A percentile compares a stretch with the other conserved stretches of the same genome.
Conservation (phyloP, 1,139 yeast genomes). For the Lodderomyces pseudojiufengensis region DNA sequence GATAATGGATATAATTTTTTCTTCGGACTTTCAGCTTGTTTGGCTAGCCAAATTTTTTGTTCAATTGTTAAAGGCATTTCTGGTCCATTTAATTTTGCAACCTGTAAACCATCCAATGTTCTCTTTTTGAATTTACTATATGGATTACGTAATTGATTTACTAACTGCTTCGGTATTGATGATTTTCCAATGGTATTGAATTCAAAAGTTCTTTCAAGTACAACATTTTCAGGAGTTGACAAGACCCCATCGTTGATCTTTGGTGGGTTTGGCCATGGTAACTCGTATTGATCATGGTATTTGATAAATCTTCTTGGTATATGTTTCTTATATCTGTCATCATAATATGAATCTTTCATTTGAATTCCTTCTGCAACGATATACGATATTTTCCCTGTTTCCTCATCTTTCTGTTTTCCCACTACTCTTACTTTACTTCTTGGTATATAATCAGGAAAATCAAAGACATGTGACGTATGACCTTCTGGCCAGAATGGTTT, state of each 20-base stretch:
- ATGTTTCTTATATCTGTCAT: slow-evolving; percentile 67
- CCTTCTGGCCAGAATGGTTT: slow-evolving; percentile 70
- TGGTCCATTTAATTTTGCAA: slow-evolving; percentile 63
- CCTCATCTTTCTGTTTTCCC: slow-evolving; percentile 64
- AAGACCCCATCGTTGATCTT: slow-evolving; percentile 53
- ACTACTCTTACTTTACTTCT: slow-evolving; percentile 53
- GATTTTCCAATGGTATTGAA: slow-evolving; percentile 63
- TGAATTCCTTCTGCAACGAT: slow-evolving; percentile 77
- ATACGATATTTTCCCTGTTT: slow-evolving; percentile 50
- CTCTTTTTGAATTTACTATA: slow-evolving; percentile 57
- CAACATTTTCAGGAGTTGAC: slow-evolving; percentile 57
- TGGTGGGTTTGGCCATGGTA: slow-evolving; percentile 92
- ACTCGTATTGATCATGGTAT: slow-evolving; percentile 60
- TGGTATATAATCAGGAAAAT: slow-evolving; percentile 58
- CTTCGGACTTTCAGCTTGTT: slow-evolving; percentile 44
- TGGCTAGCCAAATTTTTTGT: slow-evolving; percentile 57
- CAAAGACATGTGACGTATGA: slow-evolving; percentile 68
- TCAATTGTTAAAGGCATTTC: slow-evolving; percentile 72
- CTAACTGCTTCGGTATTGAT: slow-evolving; percentile 67
- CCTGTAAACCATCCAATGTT: slow-evolving; percentile 55
- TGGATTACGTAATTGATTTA: slow-evolving; percentile 71
- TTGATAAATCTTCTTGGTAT: slow-evolving; percentile 76
- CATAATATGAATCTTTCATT: slow-evolving; percentile 66
- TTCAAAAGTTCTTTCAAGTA: slow-evolving; percentile 70
- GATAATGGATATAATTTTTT: slow-evolving; percentile 51